phyloP scores from a whole-genome alignment of 306 rosid genomes.

The Benincasa hispida region DNA sequence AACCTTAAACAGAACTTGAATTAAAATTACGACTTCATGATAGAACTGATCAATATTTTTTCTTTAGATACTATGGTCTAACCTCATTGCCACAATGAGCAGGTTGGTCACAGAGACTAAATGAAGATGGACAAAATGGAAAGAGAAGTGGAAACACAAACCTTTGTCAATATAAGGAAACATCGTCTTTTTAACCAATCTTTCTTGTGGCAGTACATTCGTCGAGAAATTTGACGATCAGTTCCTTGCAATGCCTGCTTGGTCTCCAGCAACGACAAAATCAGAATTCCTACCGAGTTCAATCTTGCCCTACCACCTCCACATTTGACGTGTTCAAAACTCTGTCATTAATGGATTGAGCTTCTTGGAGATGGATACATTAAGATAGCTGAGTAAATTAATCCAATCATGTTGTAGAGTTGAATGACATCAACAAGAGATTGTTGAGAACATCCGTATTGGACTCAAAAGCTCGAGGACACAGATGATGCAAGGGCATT shows the following conservation, averaged over 20 bases:
- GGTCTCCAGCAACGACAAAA: neutral
- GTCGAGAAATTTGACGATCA: constrained; percentile 1
- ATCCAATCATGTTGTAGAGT: neutral
- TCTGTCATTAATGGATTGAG: neutral
- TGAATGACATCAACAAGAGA: neutral
- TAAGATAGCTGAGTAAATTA: neutral
- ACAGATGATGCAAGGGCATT: neutral
- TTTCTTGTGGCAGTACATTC: constrained; percentile 12
- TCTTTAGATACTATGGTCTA: neutral
- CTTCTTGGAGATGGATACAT: neutral
- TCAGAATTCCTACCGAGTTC: neutral
- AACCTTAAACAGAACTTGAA: neutral
- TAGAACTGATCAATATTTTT: neutral
- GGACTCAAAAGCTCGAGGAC: neutral
- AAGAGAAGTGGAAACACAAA: neutral
- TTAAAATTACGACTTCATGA: neutral
- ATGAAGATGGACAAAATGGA: neutral
- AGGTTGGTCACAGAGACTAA: neutral
- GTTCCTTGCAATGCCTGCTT: neutral
- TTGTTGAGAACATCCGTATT: neutral
- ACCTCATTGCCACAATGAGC: neutral
- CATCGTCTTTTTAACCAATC: neutral
- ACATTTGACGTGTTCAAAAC: neutral
- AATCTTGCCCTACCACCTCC: neutral
- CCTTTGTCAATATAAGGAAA: neutral